Base-by-base conservation (phyloP, 257 asterid species). In the Fraxinus americana region DNA sequence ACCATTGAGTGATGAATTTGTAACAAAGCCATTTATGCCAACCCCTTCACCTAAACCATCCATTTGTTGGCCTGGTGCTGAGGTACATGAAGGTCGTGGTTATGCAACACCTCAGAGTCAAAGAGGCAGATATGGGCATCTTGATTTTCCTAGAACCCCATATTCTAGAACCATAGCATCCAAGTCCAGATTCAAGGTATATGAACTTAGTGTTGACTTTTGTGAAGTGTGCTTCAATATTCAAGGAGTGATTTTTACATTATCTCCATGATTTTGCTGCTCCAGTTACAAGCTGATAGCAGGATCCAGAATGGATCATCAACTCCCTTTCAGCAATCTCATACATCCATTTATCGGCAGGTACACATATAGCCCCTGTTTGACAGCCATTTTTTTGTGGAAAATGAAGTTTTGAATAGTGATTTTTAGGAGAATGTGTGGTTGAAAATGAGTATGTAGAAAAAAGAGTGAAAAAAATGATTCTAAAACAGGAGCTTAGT, bases 111-210 rank as follows among this genome's bases (percentile, higher is more conserved):
- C 99, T 23, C 89, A 75, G 81, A 85, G 81, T 87, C 96, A 88
- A 88, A 91, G 88, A 78, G 79, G 73, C 81, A 89, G 89, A 80
- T 82, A 74, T 48, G 90, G 89, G 83, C 82, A 87, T 77, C 92
- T 84, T 76, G 95, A 96, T 86, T 91, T 89, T 82, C 92, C 97
- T 19, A 85, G 94, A 78, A 95, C 98, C 50, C 99, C 98, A 48
- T 91, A 93, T 81, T 93, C 99, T 36, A 87, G 97, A 85, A 84
- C 90, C 50, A 82, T 82, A 57, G 77, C 86, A 41, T 85, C 93
- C 0, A 93, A 93, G 80, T 87, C 97, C 79, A 79, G 89, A 75
- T 74, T 85, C 75, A 87, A 88, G 98, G 99, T 92, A 87, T 72
- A 5, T 52, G n/a, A 23, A 78, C 61, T 30, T 11, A 21, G 16